Evolutionary conservation across 1,284 basidiomycete species (phyloP).

Genomic region (Ustilago xerochloae): DNA sequence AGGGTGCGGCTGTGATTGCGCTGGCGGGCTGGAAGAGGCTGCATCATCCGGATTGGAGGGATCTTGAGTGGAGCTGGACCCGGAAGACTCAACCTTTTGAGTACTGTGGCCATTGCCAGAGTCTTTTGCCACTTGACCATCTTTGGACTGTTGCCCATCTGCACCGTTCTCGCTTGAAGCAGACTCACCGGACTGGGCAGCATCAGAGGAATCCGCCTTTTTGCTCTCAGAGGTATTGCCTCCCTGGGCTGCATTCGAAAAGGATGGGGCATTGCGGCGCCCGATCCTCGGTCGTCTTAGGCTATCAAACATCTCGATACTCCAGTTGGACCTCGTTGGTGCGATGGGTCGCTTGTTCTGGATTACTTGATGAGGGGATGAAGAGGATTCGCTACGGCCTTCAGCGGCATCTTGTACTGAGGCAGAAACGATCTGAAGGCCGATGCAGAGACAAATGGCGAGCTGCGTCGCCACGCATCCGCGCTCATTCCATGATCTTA

Average conservation of each 20-base stretch:
- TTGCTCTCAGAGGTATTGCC: too few species aligned
- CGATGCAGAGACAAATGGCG: conserved; percentile 13
- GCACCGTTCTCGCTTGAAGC: too few species aligned
- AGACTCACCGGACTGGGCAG: too few species aligned
- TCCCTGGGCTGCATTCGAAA: not conserved
- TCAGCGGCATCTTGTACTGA: conserved; percentile 4
- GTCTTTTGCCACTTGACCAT: too few species aligned
- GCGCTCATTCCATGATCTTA: conserved; percentile 6
- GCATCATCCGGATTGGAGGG: too few species aligned
- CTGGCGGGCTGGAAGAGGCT: too few species aligned
- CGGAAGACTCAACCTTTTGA: too few species aligned
- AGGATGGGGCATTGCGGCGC: not conserved
- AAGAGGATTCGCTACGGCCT: not conserved
- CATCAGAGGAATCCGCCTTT: too few species aligned
- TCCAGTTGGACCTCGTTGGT: conserved; percentile 4
- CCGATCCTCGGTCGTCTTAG: not conserved
- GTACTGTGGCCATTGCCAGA: too few species aligned
- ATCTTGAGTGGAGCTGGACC: too few species aligned
- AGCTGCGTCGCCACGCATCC: conserved; percentile 23
- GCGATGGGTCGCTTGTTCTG: conserved; percentile 2
- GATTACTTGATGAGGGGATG: not conserved
- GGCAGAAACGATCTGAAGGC: conserved; percentile 16
- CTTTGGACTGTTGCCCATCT: too few species aligned
- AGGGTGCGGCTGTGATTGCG: too few species aligned
- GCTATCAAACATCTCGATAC: not conserved